Evolutionary conservation across 2,329 filamentous ascomycete species (phyloP).

Genomic region (Sphaerostilbella broomeana): DNA sequence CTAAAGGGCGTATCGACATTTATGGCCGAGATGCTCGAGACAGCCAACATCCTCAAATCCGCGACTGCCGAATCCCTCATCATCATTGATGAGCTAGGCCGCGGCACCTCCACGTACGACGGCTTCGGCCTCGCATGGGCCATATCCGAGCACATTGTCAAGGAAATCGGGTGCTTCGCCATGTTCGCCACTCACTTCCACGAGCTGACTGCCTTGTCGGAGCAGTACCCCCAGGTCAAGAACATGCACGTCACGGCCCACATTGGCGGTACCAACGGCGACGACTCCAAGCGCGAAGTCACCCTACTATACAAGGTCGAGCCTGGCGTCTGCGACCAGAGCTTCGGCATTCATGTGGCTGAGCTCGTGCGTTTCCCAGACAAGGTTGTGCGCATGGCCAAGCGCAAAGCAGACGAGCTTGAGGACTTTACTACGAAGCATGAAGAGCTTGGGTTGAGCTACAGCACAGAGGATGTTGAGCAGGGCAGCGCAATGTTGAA

Average conservation of each 20-base stretch:
- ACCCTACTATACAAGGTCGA: slow-evolving; percentile 96
- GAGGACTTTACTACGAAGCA: slow-evolving; percentile 88
- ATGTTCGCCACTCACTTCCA: slow-evolving; percentile 99
- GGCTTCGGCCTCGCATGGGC: slow-evolving; percentile 99
- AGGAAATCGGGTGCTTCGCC: slow-evolving; percentile 87
- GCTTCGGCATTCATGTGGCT: slow-evolving; percentile 96
- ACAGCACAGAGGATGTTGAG: slow-evolving; percentile 80
- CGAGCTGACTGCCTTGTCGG: slow-evolving; percentile 84
- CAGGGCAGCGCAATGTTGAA: slow-evolving; percentile 82
- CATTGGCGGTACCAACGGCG: slow-evolving; percentile 52
- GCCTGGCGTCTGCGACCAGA: slow-evolving; percentile 91
- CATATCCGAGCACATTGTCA: slow-evolving; percentile 94
- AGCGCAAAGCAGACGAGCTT: slow-evolving; percentile 93
- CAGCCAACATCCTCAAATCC: slow-evolving; percentile 95
- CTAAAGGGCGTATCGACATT: slow-evolving; percentile 97
- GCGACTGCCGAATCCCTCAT: slow-evolving; percentile 93
- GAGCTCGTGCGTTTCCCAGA: slow-evolving; percentile 93
- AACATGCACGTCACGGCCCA: slow-evolving; percentile 97
- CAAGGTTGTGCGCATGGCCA: slow-evolving; percentile 99
- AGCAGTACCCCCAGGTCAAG: slow-evolving; percentile 78
- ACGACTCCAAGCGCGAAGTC: slow-evolving; percentile 65
- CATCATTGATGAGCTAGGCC: slow-evolving; percentile 95
- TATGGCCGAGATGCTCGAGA: slow-evolving; percentile 99
- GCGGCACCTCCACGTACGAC: slow-evolving; percentile 95
- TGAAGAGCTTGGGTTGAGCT: slow-evolving; percentile 52